These are phyloP conservation scores for Oxyria digyna DNA, from an alignment of 148 eudicot species.

Conservation along the genomic window DNA sequence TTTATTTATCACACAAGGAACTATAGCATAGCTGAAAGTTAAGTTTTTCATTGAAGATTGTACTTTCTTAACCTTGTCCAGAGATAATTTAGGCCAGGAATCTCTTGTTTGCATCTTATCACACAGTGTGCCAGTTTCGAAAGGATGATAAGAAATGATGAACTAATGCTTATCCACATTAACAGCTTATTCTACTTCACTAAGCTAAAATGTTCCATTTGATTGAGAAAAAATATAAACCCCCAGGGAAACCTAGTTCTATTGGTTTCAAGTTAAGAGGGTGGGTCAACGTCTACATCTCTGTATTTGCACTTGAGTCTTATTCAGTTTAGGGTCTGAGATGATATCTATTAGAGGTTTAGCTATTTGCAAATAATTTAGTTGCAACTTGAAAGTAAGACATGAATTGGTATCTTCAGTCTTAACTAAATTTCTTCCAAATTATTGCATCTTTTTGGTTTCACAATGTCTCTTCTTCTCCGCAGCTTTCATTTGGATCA, in stretches of 20 bases:
- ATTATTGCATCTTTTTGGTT: background rate
- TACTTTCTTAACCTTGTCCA: background rate
- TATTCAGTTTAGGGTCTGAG: background rate
- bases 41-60: background rate
- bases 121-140: background rate
- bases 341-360: background rate
- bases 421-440: background rate
- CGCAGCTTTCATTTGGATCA: constrained; percentile 98
- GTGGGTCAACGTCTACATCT: background rate
- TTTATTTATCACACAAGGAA: background rate
- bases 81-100: background rate
- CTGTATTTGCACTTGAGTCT: background rate
- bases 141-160: background rate
- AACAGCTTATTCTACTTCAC: background rate
- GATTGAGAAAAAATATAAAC: background rate
- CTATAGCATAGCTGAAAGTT: background rate
- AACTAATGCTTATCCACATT: background rate
- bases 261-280: background rate
- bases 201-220: background rate
- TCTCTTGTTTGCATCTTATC: background rate
- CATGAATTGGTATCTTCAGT: background rate
- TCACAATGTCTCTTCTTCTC: background rate
- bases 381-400: background rate
- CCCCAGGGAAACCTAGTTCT: background rate
- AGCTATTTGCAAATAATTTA: background rate